A percentile compares a stretch with the other conserved stretches of the same genome.
phyloP scores from a whole-genome alignment of 2,329 filamentous ascomycete genomes.

The Aureobasidium vineae region DNA sequence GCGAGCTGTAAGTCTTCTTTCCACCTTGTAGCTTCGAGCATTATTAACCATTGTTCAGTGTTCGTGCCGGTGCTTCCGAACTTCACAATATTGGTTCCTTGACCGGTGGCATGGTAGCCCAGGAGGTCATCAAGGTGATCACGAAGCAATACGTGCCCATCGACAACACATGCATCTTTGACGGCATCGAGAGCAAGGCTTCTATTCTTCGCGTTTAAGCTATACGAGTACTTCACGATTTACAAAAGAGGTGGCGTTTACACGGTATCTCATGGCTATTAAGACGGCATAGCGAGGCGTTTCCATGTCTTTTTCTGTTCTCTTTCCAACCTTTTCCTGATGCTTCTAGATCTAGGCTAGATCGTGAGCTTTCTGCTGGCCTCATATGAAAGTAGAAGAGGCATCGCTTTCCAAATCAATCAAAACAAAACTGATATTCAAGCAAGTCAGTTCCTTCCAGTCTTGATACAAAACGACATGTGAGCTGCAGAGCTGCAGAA shows the following conservation, averaged over 20 bases:
- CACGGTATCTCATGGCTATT: slow-evolving; percentile 4
- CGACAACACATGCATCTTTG: slow-evolving; percentile 63
- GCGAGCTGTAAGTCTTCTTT: slow-evolving; percentile 44
- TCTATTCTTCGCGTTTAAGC: slow-evolving; percentile 45
- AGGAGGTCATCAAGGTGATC: slow-evolving; percentile 90
- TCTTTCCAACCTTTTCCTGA: background rate
- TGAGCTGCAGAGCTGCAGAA: too few species aligned
- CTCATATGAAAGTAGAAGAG: background rate
- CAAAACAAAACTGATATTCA: background rate
- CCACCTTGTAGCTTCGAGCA: background rate
- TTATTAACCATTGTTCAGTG: slow-evolving; percentile 41
- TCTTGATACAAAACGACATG: background rate
- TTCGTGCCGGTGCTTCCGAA: slow-evolving; percentile 77
- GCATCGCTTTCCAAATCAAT: background rate
- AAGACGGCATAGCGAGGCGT: slow-evolving; percentile 21
- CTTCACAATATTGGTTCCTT: slow-evolving; percentile 89
- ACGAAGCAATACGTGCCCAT: slow-evolving; percentile 66
- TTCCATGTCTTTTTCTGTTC: background rate
- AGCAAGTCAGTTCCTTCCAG: background rate
- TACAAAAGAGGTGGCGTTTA: slow-evolving; percentile 5
- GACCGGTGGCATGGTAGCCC: slow-evolving; percentile 89
- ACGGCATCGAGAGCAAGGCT: slow-evolving; percentile 58
- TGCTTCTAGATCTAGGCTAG: background rate
- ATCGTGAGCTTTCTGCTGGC: background rate
- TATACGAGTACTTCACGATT: background rate